Conservation (phyloP, 192 early-diverging fungal species). For the Phycomyces nitens region DNA sequence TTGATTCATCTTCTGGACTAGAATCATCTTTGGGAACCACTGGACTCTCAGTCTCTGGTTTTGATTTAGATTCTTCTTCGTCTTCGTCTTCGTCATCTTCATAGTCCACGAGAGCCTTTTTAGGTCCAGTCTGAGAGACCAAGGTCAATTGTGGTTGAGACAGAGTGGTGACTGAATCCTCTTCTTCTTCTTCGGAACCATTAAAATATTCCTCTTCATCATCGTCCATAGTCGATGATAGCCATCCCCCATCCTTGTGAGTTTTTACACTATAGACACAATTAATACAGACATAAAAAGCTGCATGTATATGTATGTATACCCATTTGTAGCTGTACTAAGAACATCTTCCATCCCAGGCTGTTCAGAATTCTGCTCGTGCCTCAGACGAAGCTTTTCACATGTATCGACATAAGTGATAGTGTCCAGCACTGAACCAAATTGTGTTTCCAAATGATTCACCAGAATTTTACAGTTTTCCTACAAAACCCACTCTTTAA, state of each 20-base stretch:
- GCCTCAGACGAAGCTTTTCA: slow-evolving; percentile 47
- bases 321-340: slow-evolving; percentile 13
- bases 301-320: slow-evolving; percentile 7
- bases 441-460: slow-evolving; percentile 61
- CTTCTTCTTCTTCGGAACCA: slow-evolving; percentile 57
- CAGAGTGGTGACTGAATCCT: background rate
- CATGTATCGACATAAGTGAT: slow-evolving; percentile 64
- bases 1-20: background rate
- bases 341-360: slow-evolving; percentile 29
- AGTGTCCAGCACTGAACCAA: slow-evolving; percentile 54
- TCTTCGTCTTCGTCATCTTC: slow-evolving; percentile 29
- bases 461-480: slow-evolving; percentile 70
- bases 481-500: slow-evolving; percentile 17
- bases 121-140: background rate
- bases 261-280: background rate
- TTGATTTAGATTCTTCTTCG: slow-evolving; percentile 3
- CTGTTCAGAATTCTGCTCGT: slow-evolving; percentile 64
- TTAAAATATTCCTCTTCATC: slow-evolving; percentile 86
- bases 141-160: too few species aligned
- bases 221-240: slow-evolving; percentile 43
- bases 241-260: slow-evolving; percentile 2
- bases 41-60: background rate
- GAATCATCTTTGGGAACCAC: background rate
- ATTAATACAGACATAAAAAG: background rate
- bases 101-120: slow-evolving; percentile 23